A percentile compares a stretch with the other conserved stretches of the same genome.
Conservation (phyloP, 768 basidiomycete genomes). For the Russula foetens region DNA sequence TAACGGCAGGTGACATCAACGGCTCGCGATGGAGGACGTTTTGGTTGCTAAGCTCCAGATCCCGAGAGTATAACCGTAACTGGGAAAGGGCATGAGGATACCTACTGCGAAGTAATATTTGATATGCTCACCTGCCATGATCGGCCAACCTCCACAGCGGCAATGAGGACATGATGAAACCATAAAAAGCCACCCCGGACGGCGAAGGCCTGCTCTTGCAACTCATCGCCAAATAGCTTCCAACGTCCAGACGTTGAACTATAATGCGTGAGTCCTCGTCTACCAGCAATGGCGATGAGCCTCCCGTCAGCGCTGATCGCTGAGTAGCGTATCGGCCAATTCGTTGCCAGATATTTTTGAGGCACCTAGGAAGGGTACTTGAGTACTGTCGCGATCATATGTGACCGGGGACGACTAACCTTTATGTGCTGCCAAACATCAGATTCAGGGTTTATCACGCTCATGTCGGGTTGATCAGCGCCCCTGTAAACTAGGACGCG, state of each 20-base stretch:
- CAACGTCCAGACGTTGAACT: constrained; percentile 91
- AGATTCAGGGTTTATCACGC: constrained; percentile 94
- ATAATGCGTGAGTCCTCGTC: constrained; percentile 87
- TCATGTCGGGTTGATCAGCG: constrained; percentile 96
- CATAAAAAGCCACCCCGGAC: constrained; percentile 91
- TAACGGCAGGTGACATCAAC: constrained; percentile 68
- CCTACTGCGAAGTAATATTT: not conserved
- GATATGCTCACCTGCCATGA: constrained; percentile 56
- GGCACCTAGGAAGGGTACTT: constrained; percentile 55
- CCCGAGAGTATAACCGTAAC: constrained; percentile 92
- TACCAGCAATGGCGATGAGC: constrained; percentile 87
- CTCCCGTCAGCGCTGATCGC: constrained; percentile 86
- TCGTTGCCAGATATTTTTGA: constrained; percentile 74
- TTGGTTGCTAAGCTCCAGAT: constrained; percentile 75
- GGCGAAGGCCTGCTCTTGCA: constrained; percentile 79
- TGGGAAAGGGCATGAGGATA: constrained; percentile 29
- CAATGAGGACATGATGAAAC: constrained; percentile 95
- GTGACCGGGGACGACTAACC: constrained; percentile 29
- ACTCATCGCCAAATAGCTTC: constrained; percentile 77
- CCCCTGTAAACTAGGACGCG: constrained; percentile 89
- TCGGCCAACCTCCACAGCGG: constrained; percentile 75
- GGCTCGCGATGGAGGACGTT: constrained; percentile 79
- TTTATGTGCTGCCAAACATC: constrained; percentile 99
- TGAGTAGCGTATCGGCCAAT: constrained; percentile 93
- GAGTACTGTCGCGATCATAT: not conserved